Conservation (phyloP, 495 filamentous ascomycete species). For the Podospora comata region DNA sequence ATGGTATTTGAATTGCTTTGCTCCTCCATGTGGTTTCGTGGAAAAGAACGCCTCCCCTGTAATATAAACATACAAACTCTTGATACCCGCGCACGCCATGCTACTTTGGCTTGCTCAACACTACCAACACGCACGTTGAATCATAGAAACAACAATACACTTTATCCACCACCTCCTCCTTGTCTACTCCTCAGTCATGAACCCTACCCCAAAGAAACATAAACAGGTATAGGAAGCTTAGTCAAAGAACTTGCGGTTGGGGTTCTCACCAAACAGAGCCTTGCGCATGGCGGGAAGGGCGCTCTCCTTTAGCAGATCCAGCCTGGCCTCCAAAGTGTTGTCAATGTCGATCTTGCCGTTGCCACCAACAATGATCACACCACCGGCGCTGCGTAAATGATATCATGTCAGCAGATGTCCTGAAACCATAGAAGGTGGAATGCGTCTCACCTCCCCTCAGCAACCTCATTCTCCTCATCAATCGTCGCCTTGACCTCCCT, state of each 20-base stretch:
- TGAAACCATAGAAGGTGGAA: conserved; percentile 11
- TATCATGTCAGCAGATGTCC: conserved; percentile 10
- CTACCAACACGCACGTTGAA: not conserved
- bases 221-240: conserved; percentile 42
- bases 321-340: conserved; percentile 92
- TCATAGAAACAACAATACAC: not conserved
- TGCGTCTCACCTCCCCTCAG: conserved; percentile 76
- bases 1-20: not conserved
- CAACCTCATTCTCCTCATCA: conserved; percentile 74
- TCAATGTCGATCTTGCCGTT: conserved; percentile 96
- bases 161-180: not conserved
- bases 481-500: conserved; percentile 58
- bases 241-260: conserved; percentile 90
- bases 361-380: conserved; percentile 73
- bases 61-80: not conserved
- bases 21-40: not conserved
- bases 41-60: not conserved
- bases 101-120: not conserved
- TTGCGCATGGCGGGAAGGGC: conserved; percentile 81
- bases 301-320: conserved; percentile 77
- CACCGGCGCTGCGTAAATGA: conserved; percentile 66
- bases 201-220: not conserved
- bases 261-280: conserved; percentile 85
- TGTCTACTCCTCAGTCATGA: not conserved
- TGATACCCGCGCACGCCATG: not conserved